phyloP scores from a whole-genome alignment of 495 filamentous ascomycete genomes.

The Penicillium salamii region DNA sequence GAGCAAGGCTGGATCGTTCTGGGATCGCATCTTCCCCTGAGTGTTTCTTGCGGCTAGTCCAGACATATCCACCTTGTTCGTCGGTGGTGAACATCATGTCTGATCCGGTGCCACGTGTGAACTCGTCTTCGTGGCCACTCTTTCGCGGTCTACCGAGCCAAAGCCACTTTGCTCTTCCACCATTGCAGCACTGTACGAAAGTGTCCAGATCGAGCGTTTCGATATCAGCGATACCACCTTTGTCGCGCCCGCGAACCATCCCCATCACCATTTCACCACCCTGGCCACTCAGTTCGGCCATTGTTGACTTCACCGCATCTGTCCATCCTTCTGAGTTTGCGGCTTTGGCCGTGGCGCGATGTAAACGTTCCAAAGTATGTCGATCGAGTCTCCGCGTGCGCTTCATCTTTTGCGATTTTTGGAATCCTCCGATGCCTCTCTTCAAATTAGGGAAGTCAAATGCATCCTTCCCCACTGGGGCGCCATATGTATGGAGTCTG shows the following conservation, averaged over 20 bases:
- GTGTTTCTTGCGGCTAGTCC: constrained; percentile 54
- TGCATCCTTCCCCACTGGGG: constrained; percentile 84
- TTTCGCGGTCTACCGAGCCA: constrained; percentile 88
- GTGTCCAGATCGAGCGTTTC: constrained; percentile 87
- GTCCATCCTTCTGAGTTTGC: constrained; percentile 79
- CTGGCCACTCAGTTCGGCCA: constrained; percentile 93
- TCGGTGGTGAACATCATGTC: constrained; percentile 68
- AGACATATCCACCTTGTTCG: constrained; percentile 60
- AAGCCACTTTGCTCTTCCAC: constrained; percentile 84
- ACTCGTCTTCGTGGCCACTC: constrained; percentile 47
- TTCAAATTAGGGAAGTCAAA: constrained; percentile 83
- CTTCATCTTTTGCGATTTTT: constrained; percentile 80
- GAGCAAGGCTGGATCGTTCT: constrained; percentile 27
- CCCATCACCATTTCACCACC: constrained; percentile 90
- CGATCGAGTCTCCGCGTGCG: constrained; percentile 77
- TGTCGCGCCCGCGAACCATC: constrained; percentile 85
- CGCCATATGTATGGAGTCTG: constrained; percentile 74
- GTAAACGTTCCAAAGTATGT: constrained; percentile 76
- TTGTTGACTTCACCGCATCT: constrained; percentile 90
- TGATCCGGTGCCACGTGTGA: constrained; percentile 49
- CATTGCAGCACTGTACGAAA: constrained; percentile 71
- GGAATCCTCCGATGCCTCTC: constrained; percentile 80
- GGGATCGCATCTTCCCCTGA: constrained; percentile 37
- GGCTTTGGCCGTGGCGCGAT: constrained; percentile 79
- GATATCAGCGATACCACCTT: constrained; percentile 84